Evolutionary conservation across 2,329 filamentous ascomycete species (phyloP).

Genomic region (Scedosporium minutisporum): DNA sequence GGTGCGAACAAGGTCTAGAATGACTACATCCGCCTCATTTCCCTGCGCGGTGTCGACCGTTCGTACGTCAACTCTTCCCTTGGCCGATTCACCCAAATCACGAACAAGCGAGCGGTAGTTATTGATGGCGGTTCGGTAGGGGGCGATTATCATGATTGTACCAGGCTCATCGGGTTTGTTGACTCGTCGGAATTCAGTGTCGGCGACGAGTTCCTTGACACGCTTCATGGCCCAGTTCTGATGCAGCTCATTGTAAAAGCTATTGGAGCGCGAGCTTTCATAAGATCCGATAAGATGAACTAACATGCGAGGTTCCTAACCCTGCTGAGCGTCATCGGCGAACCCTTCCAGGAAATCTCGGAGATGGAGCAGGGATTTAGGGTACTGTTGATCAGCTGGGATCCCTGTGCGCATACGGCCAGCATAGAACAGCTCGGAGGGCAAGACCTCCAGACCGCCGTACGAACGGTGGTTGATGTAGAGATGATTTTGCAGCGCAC

Average conservation of each 20-base stretch:
- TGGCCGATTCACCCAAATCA: conserved; percentile 16
- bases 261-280: conserved; percentile 20
- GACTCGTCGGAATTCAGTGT: conserved; percentile 21
- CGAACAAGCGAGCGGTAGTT: conserved; percentile 24
- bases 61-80: conserved; percentile 25
- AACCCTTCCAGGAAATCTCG: conserved; percentile 20
- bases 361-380: conserved; percentile 17
- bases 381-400: conserved; percentile 16
- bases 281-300: conserved; percentile 18
- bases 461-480: conserved; percentile 27
- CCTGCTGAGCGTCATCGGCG: conserved; percentile 5
- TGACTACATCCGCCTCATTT: conserved; percentile 36
- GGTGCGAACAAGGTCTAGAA: conserved; percentile 36
- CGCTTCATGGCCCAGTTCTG: conserved; percentile 25
- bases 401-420: conserved; percentile 25
- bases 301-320: conserved; percentile 27
- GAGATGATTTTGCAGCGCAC: conserved; percentile 22
- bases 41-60: conserved; percentile 37
- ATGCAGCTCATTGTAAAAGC: conserved; percentile 31
- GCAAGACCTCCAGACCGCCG: conserved; percentile 28
- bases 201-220: conserved; percentile 20
- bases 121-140: conserved; percentile 28
- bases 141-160: conserved; percentile 32
- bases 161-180: conserved; percentile 17
- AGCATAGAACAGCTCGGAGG: conserved; percentile 32